These are phyloP conservation scores for Pythium brachiatum DNA, from an alignment of 352 stramenopile genomes.

Conservation along the genomic window DNA sequence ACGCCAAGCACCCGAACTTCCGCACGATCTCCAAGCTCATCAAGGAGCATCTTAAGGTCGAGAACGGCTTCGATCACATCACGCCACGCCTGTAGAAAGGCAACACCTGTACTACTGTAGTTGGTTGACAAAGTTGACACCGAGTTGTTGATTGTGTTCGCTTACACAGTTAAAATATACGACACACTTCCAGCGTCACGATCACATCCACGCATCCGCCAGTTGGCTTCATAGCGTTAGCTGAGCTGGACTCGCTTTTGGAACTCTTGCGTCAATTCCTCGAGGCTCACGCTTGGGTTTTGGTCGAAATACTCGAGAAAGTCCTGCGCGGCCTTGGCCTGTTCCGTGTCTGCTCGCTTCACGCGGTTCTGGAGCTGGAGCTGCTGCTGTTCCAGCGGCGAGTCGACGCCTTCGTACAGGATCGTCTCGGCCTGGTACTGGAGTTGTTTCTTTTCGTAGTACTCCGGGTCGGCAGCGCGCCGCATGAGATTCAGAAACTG, in stretches of 20 bases:
- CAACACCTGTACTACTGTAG: neutral
- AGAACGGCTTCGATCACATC: constrained; percentile 55
- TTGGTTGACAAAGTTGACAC: neutral
- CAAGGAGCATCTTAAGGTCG: constrained; percentile 85
- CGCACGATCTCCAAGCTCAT: constrained; percentile 92
- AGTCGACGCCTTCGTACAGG: constrained; percentile 48
- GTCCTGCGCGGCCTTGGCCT: constrained; percentile 47
- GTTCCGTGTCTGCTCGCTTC: constrained; percentile 5
- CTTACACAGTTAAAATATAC: neutral
- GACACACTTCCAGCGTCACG: neutral
- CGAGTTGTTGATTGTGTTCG: neutral
- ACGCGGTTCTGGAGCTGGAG: constrained; percentile 14
- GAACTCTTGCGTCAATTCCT: constrained; percentile 74
- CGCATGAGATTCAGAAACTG: constrained; percentile 87
- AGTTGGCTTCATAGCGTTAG: too few relatives aligned
- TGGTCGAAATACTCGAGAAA: constrained; percentile 74
- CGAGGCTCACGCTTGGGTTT: constrained; percentile 64
- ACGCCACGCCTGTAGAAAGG: constrained; percentile 12
- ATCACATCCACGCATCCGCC: neutral
- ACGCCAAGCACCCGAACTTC: constrained; percentile 92
- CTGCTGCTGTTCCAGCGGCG: constrained; percentile 24
- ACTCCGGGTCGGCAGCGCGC: constrained; percentile 70
- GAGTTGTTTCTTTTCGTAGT: constrained; percentile 81
- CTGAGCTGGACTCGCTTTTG: constrained; percentile 63
- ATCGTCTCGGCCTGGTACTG: constrained; percentile 61